phyloP scores from a whole-genome alignment of 148 eudicot genomes.

The Pharnaceum exiguum region DNA sequence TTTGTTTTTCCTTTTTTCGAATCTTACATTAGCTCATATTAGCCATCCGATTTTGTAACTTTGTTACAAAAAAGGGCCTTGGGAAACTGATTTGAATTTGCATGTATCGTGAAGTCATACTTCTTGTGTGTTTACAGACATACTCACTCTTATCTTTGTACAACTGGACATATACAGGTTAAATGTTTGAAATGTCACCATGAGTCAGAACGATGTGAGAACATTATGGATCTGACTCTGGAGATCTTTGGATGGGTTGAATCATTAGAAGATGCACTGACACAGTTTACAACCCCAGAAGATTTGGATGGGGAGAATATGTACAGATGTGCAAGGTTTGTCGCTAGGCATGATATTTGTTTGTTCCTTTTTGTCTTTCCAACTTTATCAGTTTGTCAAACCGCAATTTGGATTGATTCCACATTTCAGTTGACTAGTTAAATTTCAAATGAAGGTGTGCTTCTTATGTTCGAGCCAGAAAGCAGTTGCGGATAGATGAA shows the following conservation, averaged over 20 bases:
- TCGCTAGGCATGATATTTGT: constrained; percentile 12
- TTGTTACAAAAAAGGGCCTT: no score
- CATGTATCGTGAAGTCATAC: not conserved
- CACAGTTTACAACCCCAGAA: constrained; percentile 85
- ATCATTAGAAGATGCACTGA: constrained; percentile 84
- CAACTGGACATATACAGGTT: constrained; percentile 41
- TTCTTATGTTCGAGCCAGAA: constrained; percentile 79
- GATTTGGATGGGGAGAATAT: constrained; percentile 96
- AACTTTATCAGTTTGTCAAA: not conserved
- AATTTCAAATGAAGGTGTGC: constrained; percentile 50
- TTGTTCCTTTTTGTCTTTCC: not conserved
- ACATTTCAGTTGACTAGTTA: constrained; percentile 8
- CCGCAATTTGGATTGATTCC: not conserved
- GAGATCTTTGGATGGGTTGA: constrained; percentile 94
- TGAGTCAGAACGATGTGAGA: constrained; percentile 76
- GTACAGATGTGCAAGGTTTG: constrained; percentile 95
- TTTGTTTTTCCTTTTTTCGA: no score
- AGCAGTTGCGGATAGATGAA: constrained; percentile 83
- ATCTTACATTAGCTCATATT: no score
- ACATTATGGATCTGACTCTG: constrained; percentile 88
- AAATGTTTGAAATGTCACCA: constrained; percentile 79
- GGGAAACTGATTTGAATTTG: not conserved
- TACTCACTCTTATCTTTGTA: not conserved
- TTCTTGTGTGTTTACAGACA: no score
- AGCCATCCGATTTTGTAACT: no score